A percentile compares a stretch with the other conserved stretches of the same genome.
These are phyloP conservation scores for Leucaena leucocephala DNA, from an alignment of 306 rosid species.

Conservation along the genomic window DNA sequence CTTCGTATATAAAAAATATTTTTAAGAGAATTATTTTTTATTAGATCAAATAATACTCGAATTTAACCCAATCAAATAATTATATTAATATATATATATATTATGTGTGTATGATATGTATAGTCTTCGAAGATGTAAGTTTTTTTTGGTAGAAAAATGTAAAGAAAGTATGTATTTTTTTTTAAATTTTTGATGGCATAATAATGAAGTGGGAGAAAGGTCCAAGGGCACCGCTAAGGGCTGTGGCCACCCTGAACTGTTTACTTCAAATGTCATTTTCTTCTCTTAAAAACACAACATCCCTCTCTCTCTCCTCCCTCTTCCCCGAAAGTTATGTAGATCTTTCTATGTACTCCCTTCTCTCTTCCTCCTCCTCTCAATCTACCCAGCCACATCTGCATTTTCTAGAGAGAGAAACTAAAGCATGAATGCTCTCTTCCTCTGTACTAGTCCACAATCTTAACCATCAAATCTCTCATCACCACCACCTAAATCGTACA, in stretches of 20 bases:
- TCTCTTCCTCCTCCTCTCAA: neutral
- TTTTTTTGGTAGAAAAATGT: neutral
- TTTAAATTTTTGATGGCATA: neutral
- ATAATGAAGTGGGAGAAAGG: constrained; percentile 50
- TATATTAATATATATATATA: too few relatives aligned
- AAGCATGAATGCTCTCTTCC: neutral
- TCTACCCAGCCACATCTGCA: neutral
- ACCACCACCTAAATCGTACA: constrained; percentile 36
- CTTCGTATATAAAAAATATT: too few relatives aligned
- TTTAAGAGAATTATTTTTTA: too few relatives aligned
- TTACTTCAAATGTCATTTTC: constrained; percentile 72
- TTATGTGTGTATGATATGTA: too few relatives aligned
- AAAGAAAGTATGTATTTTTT: neutral
- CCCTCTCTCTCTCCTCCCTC: constrained; percentile 14
- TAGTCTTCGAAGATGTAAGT: neutral
- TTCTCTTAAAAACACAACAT: constrained; percentile 58
- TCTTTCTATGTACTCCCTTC: constrained; percentile 61
- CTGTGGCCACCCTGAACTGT: constrained; percentile 83
- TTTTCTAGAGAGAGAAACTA: constrained; percentile 26
- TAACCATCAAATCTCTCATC: constrained; percentile 45
- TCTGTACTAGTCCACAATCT: constrained; percentile 14
- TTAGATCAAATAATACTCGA: too few relatives aligned
- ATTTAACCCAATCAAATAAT: too few relatives aligned
- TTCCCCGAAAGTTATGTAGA: constrained; percentile 78
- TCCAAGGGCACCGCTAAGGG: constrained; percentile 83